These are phyloP conservation scores for Stellera chamaejasme DNA, from an alignment of 345 rosid genomes.

Conservation along the genomic window DNA sequence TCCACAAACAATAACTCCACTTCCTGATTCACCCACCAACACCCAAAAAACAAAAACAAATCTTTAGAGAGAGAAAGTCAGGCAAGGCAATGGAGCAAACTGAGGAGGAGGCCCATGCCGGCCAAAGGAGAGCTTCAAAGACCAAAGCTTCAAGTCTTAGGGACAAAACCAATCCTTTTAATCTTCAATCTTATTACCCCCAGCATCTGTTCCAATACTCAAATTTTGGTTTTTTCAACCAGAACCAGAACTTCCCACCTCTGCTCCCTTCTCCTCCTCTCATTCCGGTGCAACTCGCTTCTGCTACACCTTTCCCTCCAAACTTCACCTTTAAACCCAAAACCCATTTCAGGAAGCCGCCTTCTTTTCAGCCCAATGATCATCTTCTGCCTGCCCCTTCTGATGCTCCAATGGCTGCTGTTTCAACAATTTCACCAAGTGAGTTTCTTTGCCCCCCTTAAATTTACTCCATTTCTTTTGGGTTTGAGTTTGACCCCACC, in stretches of 20 bases:
- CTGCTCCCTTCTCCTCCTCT: slow-evolving; percentile 59
- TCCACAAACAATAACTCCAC: slow-evolving; percentile 22
- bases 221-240: slow-evolving; percentile 37
- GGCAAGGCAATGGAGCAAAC: slow-evolving; percentile 53
- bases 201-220: slow-evolving; percentile 51
- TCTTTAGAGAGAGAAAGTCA: too few species aligned
- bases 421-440: slow-evolving; percentile 33
- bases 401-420: slow-evolving; percentile 21
- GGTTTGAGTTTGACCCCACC: slow-evolving; percentile 9
- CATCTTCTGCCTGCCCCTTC: slow-evolving; percentile 40
- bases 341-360: slow-evolving; percentile 48
- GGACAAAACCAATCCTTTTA: slow-evolving; percentile 29
- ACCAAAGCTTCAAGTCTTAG: slow-evolving; percentile 35
- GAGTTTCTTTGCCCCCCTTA: background rate
- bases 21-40: slow-evolving; percentile 17
- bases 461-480: slow-evolving; percentile 4
- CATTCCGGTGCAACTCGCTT: slow-evolving; percentile 43
- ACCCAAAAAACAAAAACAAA: background rate
- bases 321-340: slow-evolving; percentile 36
- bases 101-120: slow-evolving; percentile 32
- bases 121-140: slow-evolving; percentile 34
- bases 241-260: slow-evolving; percentile 42
- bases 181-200: slow-evolving; percentile 28
- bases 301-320: slow-evolving; percentile 33
- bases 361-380: slow-evolving; percentile 28